These are phyloP conservation scores for Musa itinerans DNA, from an alignment of 176 grass and related monocot species.

Conservation along the genomic window DNA sequence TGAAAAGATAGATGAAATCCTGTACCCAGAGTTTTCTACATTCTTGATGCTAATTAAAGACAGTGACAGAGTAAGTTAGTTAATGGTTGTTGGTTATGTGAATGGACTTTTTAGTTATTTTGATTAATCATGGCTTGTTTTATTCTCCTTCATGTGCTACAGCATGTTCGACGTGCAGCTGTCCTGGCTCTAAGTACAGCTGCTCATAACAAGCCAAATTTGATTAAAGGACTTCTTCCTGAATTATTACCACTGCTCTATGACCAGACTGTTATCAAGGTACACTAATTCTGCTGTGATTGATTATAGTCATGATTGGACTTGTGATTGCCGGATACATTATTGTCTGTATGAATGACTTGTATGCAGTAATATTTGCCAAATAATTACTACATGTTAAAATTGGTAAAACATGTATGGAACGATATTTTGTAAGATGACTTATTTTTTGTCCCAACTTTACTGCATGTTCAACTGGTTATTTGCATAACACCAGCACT, in stretches of 20 bases:
- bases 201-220: constrained; percentile 88
- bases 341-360: background rate
- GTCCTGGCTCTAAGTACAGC: constrained; percentile 79
- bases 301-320: background rate
- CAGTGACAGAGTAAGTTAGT: constrained; percentile 50
- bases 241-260: constrained; percentile 81
- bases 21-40: constrained; percentile 60
- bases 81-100: background rate
- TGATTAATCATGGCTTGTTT: background rate
- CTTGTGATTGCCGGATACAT: background rate
- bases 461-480: too few relatives aligned
- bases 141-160: constrained; percentile 21
- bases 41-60: constrained; percentile 92
- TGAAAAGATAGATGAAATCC: constrained; percentile 80
- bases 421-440: too few relatives aligned
- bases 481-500: too few relatives aligned
- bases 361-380: background rate
- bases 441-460: too few relatives aligned
- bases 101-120: background rate
- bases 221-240: constrained; percentile 80
- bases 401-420: background rate
- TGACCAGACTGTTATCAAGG: constrained; percentile 89
- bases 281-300: constrained; percentile 17
- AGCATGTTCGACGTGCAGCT: constrained; percentile 89
- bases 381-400: background rate